Conservation (phyloP, 1,139 yeast genomes). For the Yarrowia galli region DNA sequence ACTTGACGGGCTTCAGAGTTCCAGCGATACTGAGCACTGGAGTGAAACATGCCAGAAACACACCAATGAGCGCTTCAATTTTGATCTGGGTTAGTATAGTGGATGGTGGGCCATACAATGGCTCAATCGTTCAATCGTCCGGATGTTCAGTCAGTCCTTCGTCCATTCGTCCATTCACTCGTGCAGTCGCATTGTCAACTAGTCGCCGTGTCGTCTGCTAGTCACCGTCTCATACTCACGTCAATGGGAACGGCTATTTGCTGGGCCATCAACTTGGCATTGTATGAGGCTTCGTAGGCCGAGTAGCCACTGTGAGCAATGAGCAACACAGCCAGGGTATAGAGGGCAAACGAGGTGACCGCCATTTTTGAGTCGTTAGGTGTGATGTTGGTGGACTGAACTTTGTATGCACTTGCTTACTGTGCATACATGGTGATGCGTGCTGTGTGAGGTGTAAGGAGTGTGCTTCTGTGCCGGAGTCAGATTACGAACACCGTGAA, state of each 20-base stretch:
- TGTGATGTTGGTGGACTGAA: slow-evolving; percentile 27
- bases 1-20: slow-evolving; percentile 47
- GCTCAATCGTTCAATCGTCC: neutral
- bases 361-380: slow-evolving; percentile 11
- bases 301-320: slow-evolving; percentile 51
- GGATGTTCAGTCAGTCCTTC: too few species aligned
- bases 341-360: slow-evolving; percentile 39
- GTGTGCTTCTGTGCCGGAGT: neutral
- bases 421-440: neutral
- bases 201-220: neutral
- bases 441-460: neutral
- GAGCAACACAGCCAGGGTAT: slow-evolving; percentile 44
- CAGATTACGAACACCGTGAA: too few species aligned
- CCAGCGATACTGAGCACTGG: slow-evolving; percentile 44
- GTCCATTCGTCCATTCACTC: neutral
- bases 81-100: slow-evolving; percentile 45
- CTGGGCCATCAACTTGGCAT: slow-evolving; percentile 41
- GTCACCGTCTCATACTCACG: slow-evolving; percentile 43
- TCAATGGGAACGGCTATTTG: slow-evolving; percentile 46
- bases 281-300: slow-evolving; percentile 49
- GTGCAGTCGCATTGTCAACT: neutral
- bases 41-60: slow-evolving; percentile 44
- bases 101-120: too few species aligned
- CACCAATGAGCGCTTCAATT: slow-evolving; percentile 49
- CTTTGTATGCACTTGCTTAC: slow-evolving; percentile 4